phyloP scores from a whole-genome alignment of 2,329 filamentous ascomycete species.

The Colletotrichum ledebouriae region DNA sequence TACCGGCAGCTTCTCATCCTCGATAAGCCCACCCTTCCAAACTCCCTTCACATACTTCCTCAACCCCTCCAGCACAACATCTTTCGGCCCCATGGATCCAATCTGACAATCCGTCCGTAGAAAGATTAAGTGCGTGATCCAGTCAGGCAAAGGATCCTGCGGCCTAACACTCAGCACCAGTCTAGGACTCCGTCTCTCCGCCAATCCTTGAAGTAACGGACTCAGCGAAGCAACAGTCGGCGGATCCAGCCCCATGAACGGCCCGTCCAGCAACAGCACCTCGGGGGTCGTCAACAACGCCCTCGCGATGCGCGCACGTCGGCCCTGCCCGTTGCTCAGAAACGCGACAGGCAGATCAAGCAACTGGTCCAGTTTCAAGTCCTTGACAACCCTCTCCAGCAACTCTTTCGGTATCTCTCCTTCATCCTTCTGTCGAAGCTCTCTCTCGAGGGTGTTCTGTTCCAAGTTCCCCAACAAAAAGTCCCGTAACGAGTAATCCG shows the following conservation, averaged over 20 bases:
- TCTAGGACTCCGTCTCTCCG: constrained; percentile 75
- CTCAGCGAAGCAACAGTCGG: constrained; percentile 81
- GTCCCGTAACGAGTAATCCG: constrained; percentile 86
- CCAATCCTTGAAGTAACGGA: constrained; percentile 76
- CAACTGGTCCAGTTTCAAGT: constrained; percentile 77
- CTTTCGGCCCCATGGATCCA: constrained; percentile 74
- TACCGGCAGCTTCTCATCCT: constrained; percentile 64
- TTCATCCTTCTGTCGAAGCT: constrained; percentile 57
- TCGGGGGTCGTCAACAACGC: constrained; percentile 84
- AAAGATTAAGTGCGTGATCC: constrained; percentile 88
- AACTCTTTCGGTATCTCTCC: constrained; percentile 62
- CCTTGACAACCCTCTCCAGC: constrained; percentile 73
- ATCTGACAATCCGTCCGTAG: constrained; percentile 77
- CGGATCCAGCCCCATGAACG: constrained; percentile 96
- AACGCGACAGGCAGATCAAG: constrained; percentile 88
- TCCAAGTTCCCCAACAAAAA: constrained; percentile 87
- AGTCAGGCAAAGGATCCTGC: constrained; percentile 88
- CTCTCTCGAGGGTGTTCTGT: constrained; percentile 77
- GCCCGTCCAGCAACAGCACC: constrained; percentile 88
- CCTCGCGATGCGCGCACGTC: constrained; percentile 88
- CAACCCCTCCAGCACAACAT: constrained; percentile 69
- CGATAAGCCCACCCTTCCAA: constrained; percentile 56
- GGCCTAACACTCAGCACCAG: constrained; percentile 84
- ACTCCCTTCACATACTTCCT: constrained; percentile 63
- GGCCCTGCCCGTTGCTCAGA: constrained; percentile 92